phyloP scores from a whole-genome alignment of 441 rosid species.

The Kokia cookei region DNA sequence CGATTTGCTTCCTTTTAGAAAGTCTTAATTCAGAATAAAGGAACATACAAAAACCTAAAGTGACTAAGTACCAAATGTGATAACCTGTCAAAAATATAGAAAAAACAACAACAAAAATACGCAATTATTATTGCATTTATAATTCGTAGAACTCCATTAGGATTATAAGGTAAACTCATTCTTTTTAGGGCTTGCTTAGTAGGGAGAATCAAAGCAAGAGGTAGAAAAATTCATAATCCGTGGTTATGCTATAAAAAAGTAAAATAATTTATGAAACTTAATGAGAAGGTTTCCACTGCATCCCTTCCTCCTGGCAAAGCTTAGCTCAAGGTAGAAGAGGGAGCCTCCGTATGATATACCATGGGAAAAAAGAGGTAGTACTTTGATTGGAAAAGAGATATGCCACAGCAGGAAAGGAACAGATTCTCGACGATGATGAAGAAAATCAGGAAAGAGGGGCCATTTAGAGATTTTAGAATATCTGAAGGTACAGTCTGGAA shows the following conservation, averaged over 20 bases:
- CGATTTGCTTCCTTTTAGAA: slow-evolving; percentile 9
- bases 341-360: neutral
- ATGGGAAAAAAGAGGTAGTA: neutral
- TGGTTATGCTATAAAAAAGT: neutral
- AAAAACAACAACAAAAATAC: neutral
- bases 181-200: neutral
- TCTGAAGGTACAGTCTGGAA: neutral
- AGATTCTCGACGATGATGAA: no score
- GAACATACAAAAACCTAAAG: neutral
- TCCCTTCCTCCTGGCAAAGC: neutral
- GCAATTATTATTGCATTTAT: neutral
- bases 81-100: neutral
- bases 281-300: neutral
- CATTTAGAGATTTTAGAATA: neutral
- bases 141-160: neutral
- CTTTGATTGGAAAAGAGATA: neutral
- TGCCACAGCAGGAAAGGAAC: no score
- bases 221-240: neutral
- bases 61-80: neutral
- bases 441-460: neutral
- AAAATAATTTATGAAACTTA: neutral
- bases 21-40: slow-evolving; percentile 7
- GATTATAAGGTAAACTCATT: neutral
- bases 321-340: neutral
- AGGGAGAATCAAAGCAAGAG: neutral